Percentiles rank a stretch among this genome's conserved stretches.
Evolutionary conservation across 805 yeast genomes (phyloP).

Genomic region (Saturnispora sekii): DNA sequence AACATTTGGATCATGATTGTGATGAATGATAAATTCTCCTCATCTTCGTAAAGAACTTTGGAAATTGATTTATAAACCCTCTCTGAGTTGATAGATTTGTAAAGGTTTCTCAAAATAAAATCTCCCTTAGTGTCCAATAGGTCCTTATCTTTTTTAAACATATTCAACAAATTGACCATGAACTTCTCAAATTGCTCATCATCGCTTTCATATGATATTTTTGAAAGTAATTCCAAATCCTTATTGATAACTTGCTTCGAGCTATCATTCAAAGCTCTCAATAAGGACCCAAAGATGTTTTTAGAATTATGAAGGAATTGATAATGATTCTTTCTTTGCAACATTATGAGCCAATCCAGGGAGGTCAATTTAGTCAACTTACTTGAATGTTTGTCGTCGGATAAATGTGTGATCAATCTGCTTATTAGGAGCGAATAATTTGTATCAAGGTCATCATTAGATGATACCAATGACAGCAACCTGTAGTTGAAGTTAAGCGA

Average conservation of each 20-base stretch:
- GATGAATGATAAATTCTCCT: conserved; percentile 58
- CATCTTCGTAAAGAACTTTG: conserved; percentile 49
- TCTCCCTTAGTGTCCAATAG: conserved; percentile 67
- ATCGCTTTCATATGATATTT: conserved; percentile 59
- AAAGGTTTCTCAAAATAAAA: conserved; percentile 73
- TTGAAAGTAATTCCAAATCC: conserved; percentile 62
- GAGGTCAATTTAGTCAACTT: conserved; percentile 67
- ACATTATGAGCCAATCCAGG: conserved; percentile 80
- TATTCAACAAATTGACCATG: conserved; percentile 55
- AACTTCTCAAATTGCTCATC: conserved; percentile 71
- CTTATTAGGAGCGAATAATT: conserved; percentile 57
- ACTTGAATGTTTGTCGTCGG: conserved; percentile 1
- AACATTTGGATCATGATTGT: conserved; percentile 78
- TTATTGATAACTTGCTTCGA: conserved; percentile 70
- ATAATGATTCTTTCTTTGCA: conserved; percentile 61
- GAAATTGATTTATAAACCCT: conserved; percentile 76
- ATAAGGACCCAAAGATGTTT: conserved; percentile 63
- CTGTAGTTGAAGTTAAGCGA: conserved; percentile 50
- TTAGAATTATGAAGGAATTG: conserved; percentile 46
- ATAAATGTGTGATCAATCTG: conserved; percentile 53
- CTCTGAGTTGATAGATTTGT: conserved; percentile 73
- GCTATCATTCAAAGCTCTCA: conserved; percentile 60
- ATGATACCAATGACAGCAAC: conserved; percentile 40
- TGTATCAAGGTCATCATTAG: conserved; percentile 19
- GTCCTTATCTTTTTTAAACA: conserved; percentile 62